Evolutionary conservation across 805 yeast genomes (phyloP).

Genomic region (Cyberlindnera xylosilytica): DNA sequence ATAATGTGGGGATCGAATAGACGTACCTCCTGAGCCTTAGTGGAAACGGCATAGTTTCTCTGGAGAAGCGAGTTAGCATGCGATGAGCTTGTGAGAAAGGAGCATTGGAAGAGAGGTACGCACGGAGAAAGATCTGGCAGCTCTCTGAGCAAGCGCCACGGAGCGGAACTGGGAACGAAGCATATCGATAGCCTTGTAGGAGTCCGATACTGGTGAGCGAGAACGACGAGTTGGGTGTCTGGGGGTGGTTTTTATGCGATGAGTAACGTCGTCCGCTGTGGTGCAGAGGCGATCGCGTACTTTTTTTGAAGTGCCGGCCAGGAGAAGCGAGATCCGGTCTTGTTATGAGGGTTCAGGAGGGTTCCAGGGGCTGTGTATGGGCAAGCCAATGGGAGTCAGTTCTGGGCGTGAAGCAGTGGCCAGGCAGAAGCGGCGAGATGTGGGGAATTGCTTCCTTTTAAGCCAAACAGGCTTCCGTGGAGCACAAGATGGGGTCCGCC

Average conservation of each 20-base stretch:
- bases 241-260: not conserved
- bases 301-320: not conserved
- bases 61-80: slow-evolving; percentile 1
- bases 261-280: not conserved
- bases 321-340: not conserved
- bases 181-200: slow-evolving; percentile 6
- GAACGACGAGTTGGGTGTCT: slow-evolving; percentile 1
- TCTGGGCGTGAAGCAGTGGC: too few species aligned
- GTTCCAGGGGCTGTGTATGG: too few species aligned
- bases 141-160: slow-evolving; percentile 14
- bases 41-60: slow-evolving; percentile 22
- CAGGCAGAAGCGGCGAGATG: too few species aligned
- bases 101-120: not conserved
- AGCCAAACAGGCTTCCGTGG: too few species aligned
- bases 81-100: not conserved
- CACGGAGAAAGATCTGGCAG: slow-evolving; percentile 10
- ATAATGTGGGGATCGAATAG: not conserved
- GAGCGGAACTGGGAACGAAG: slow-evolving; percentile 21
- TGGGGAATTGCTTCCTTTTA: not conserved
- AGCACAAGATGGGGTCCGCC: too few species aligned
- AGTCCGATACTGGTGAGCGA: not conserved
- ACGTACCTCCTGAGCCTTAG: slow-evolving; percentile 18
- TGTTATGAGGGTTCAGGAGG: too few species aligned
- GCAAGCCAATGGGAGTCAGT: too few species aligned
- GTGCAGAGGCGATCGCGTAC: not conserved